Base-by-base conservation (phyloP, 2,329 filamentous ascomycete genomes). In the Paraconiothyrium sp. region DNA sequence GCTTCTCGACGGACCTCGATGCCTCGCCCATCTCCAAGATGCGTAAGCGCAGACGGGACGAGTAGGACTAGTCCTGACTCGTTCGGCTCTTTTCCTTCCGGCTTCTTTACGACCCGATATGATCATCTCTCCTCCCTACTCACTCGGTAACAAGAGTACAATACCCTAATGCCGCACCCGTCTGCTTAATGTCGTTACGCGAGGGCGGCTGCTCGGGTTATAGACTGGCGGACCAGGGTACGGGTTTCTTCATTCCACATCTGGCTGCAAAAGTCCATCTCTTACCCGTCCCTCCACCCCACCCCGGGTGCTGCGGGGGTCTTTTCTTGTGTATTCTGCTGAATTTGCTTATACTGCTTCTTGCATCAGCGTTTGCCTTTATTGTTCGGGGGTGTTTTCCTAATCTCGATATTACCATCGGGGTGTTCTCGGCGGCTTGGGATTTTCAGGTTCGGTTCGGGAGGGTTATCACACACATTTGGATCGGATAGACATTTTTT, bases 1-100 rank as follows among this genome's bases (percentile, higher is more conserved):
- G 75, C 3, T 69, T 71, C 67, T 79, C 76, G 4, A 56, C 54
- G 2, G 78, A 80, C 63, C 62, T 72, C 32, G 81, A 82, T 58
- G 74, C 76, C 32, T 66, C 73, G 67, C 54, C 76, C 67, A 54
- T 75, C 75, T 46, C 37, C 54, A 81, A 82, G 72, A 88, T 89
- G 83, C 92, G 92, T 86, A 95, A 94, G 90, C 86, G 89, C 80
- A 92, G 90, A 88, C 89, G 92, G 76, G 83, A 86, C 64, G 82
- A 84, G 69, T 86, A 86, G 65, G 62, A 35, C 37, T n/a, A 27
- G 58, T 32, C 24, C 22, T 59, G 4, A 6, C 27, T 30, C 27
- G 4, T 30, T 30, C 54, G 39, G 41, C 48, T 59, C 52, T 51
- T 69, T 66, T 63, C 37, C 61, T 71, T 72, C 60, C 64, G 64